Evolutionary conservation across 805 yeast genomes (phyloP), one percentile per base, ranked within the genome.

Genomic region (Ogataea salicorniae): DNA sequence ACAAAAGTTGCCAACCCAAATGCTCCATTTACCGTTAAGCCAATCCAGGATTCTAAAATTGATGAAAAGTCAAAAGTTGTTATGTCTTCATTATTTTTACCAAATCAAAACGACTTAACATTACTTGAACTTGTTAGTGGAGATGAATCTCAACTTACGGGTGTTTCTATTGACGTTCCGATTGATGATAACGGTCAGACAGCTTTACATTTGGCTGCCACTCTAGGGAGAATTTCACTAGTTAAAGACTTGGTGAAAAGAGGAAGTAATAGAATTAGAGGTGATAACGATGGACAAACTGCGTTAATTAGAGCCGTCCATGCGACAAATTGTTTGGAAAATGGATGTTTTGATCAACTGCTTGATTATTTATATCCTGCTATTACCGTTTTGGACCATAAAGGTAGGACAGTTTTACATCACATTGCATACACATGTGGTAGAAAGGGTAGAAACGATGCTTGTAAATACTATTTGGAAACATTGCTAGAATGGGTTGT

Each of bases 141-240:
- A 5, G 63, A 60, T 34, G 61, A 53, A 20, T 52, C 56, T 3
- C 62, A 59, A 37, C 44, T 68, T 15, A 53, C 60, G 11, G 61
- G 73, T 37, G 72, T 87, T 35, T 77, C 80, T 49, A 73, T 91
- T 43, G 94, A 89, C 59, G 87, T 89, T 34, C 83, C 97, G 1
- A 87, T 95, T 40, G 99, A 95, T 66, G 95, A 87, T 56, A 80
- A 84, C 48, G 97, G 98, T 0, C 94, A 94, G 61, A 85, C 96
- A 0, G 89, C 96, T 0, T 73, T 94, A 48, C 99, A 94, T 66
- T 87, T 98, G 95, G 95, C 97, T 4, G 83, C 97, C 15, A 87
- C 97, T 0, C 75, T 94, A 63, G 98, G 95, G 0, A 80, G 88
- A 48, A 67, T 83, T 1, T 70, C 80, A 3, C 73, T 91, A 44